Base-by-base conservation (phyloP, 2,329 filamentous ascomycete genomes). In the Didymella pinodella region DNA sequence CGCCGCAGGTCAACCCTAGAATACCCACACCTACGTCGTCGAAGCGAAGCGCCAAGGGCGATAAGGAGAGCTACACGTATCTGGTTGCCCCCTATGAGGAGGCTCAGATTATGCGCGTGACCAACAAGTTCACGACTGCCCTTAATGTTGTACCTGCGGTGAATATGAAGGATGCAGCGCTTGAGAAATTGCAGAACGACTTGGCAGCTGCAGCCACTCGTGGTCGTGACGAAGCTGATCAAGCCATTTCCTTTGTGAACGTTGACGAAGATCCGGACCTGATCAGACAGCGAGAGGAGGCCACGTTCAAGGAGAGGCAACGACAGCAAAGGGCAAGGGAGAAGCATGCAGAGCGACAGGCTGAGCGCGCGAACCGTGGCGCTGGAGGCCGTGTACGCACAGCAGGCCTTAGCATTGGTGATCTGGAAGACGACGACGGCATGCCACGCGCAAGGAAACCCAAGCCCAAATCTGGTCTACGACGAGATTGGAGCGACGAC, bases 181-280 rank as follows among this genome's bases (percentile, higher is more conserved):
- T 93, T 8, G 84, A 89, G 65, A 84, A 85, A 50, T 81, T 93
- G 18, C 88, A 90, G 57, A 86, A 85, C 68, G 85, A 85, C 49
- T 85, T 93, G 75, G 87, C 88, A 22, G 84, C 83, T 48, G 86
- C 87, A 7, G 86, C 86, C 62, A 81, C 82, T 46, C 82, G 81
- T 61, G 82, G 69, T 31, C 70, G 67, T 25, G 72, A 74, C 52
- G 69, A 70, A 36, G 81, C 82, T 54, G 84, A 84, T 44, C 80
- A 80, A 46, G 83, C 82, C 22, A 81, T 83, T 59, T 88, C 89
- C 77, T 86, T 93, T 65, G 87, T 91, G 71, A 85, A 85, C 34
- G 87, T 90, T 4, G 88, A 85, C 14, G 85, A 89, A 68, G 91
- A 94, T 68, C 91, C 91, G 1, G 91, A 93, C 72, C 82, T 91